A percentile compares a stretch with the other conserved stretches of the same genome.
These are phyloP conservation scores for Termitomyces sp. DNA, from an alignment of 768 basidiomycete species.

Conservation along the genomic window DNA sequence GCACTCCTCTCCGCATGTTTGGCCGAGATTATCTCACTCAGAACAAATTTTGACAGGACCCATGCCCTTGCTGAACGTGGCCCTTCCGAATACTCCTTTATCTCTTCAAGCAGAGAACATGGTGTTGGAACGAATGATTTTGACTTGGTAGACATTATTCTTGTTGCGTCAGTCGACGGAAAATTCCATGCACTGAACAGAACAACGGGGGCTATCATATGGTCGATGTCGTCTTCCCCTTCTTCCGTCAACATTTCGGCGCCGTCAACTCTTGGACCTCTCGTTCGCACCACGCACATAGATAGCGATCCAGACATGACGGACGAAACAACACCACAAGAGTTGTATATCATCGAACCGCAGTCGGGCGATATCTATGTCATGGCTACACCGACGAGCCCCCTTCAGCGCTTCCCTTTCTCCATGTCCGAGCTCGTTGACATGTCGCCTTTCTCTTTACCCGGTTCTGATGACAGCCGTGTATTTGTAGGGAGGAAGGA, in stretches of 20 bases:
- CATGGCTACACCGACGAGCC: constrained; percentile 61
- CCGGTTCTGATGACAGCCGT: constrained; percentile 57
- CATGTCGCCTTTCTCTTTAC: constrained; percentile 77
- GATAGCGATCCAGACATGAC: constrained; percentile 53
- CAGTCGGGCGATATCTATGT: constrained; percentile 93
- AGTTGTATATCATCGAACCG: constrained; percentile 92
- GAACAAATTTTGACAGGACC: constrained; percentile 15
- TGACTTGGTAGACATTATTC: constrained; percentile 75
- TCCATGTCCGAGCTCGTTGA: constrained; percentile 93
- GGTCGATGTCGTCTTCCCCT: constrained; percentile 79
- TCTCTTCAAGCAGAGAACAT: constrained; percentile 13
- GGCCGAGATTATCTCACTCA: constrained; percentile 28
- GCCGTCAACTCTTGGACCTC: constrained; percentile 62
- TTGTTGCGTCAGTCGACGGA: constrained; percentile 92
- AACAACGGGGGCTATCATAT: constrained; percentile 74
- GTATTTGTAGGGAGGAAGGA: constrained; percentile 91
- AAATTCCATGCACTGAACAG: constrained; percentile 92
- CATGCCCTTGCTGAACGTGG: constrained; percentile 25
- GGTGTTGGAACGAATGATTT: constrained; percentile 37
- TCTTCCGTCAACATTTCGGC: constrained; percentile 33
- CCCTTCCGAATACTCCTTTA: constrained; percentile 16
- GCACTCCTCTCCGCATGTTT: constrained; percentile 25
- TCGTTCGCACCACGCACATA: constrained; percentile 68
- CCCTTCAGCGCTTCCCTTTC: constrained; percentile 85
- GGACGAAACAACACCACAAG: constrained; percentile 51